Evolutionary conservation across 371 early-diverging fungal species (phyloP).

Genomic region (Lichtheimia hyalospora): DNA sequence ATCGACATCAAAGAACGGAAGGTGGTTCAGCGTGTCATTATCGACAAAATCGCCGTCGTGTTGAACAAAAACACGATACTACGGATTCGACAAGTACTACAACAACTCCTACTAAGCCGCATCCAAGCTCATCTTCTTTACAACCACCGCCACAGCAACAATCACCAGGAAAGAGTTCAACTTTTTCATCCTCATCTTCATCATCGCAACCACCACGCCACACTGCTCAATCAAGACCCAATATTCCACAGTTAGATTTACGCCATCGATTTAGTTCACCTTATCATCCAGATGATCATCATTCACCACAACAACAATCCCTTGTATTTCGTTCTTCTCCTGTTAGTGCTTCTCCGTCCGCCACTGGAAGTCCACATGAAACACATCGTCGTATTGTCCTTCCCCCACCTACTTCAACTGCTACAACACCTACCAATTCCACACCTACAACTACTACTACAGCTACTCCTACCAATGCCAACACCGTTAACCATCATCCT

Average conservation of each 20-base stretch:
- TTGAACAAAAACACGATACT: slow-evolving; percentile 4
- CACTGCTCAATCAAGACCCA: neutral
- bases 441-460: neutral
- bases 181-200: too few relatives aligned
- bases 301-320: neutral
- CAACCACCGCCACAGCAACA: neutral
- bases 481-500: too few relatives aligned
- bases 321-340: neutral
- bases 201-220: slow-evolving; percentile 1
- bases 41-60: slow-evolving; percentile 8
- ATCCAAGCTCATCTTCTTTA: neutral
- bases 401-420: neutral
- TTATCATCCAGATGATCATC: neutral
- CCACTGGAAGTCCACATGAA: neutral
- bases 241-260: slow-evolving; percentile 9
- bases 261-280: slow-evolving; percentile 3
- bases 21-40: slow-evolving; percentile 33
- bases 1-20: slow-evolving; percentile 68
- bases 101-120: neutral
- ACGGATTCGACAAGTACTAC: neutral
- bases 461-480: neutral
- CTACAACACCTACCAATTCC: slow-evolving; percentile 3
- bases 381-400: neutral
- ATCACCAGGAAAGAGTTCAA: too few relatives aligned
- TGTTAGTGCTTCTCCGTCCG: neutral